phyloP scores from a whole-genome alignment of 345 rosid species.

The Microcos paniculata region DNA sequence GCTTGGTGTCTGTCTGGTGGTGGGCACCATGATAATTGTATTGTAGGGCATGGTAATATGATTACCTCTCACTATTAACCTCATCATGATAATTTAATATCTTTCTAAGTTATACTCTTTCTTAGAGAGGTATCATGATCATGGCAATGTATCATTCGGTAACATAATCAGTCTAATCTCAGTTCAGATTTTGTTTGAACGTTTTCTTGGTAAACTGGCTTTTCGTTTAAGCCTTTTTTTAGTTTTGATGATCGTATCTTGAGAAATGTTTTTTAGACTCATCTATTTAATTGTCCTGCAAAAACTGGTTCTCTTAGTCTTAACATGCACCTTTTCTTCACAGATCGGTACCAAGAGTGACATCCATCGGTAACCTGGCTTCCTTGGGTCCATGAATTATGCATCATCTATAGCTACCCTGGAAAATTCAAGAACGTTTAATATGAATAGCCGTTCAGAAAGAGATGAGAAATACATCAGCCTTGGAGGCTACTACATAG shows the following conservation, averaged over 20 bases:
- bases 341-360: slow-evolving; percentile 42
- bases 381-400: neutral
- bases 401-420: slow-evolving; percentile 1
- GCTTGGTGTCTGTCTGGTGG: neutral
- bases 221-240: neutral
- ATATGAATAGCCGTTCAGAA: neutral
- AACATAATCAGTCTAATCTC: neutral
- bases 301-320: neutral
- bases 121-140: neutral
- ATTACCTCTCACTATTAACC: neutral
- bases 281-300: neutral
- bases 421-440: neutral
- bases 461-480: neutral
- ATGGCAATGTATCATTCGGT: neutral
- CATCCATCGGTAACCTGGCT: slow-evolving; percentile 2
- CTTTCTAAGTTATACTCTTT: neutral
- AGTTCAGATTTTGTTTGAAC: neutral
- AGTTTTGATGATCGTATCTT: neutral
- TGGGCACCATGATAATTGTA: neutral
- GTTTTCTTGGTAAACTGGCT: neutral
- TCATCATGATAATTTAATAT: neutral
- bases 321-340: neutral
- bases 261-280: neutral
- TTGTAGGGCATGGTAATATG: neutral
- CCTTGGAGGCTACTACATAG: slow-evolving; percentile 16